Base-by-base conservation (phyloP, 2,329 filamentous ascomycete species). In the Cladosporium sp. region DNA sequence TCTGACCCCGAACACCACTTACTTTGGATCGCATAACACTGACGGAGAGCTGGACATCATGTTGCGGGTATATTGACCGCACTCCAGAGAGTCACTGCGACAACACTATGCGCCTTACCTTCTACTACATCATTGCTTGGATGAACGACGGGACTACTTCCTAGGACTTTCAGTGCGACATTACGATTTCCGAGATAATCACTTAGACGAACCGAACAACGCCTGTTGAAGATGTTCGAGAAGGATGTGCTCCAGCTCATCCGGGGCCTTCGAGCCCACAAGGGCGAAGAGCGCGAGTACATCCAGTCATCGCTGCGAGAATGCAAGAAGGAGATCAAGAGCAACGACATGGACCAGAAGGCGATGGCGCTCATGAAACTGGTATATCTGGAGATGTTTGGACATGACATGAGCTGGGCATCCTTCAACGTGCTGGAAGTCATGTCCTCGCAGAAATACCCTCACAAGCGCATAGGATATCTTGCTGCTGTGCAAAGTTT, bases 201-300 rank as follows among this genome's bases (percentile, higher is more conserved):
- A 9, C 22, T 27, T 27, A 9, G 9, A 4, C 4, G 4, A 5
- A 27, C 4, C 22, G 22, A 27, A 4, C 22, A 9, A 27, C 22
- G 9, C 4, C 9, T 5, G 9, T 4, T 11, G 48, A 54, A 11
- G 56, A 97, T 91, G 93, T 98, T 98, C 74, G 93, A 98, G 72
- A 98, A 98, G 73, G 96, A 93, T 36, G 82, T 98, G 16, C 95
- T 96, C 72, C 92, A 97, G 82, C 91, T 98, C 77, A 98, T 98
- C 63, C 83, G 91, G 71, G 93, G 93, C 63, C 77, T 98, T 66
- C 85, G 93, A 59, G 93, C 92, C 68, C 91, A 97, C 75, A 96
- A 95, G 71, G 92, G 92, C 62, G 86, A 85, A 65, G 93, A 98
- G 73, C 87, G 86, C 68, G 89, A 94, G 67, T 98, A 97, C 70